phyloP scores from a whole-genome alignment of 75 land plant genomes.

The Ceratopteris richardii region DNA sequence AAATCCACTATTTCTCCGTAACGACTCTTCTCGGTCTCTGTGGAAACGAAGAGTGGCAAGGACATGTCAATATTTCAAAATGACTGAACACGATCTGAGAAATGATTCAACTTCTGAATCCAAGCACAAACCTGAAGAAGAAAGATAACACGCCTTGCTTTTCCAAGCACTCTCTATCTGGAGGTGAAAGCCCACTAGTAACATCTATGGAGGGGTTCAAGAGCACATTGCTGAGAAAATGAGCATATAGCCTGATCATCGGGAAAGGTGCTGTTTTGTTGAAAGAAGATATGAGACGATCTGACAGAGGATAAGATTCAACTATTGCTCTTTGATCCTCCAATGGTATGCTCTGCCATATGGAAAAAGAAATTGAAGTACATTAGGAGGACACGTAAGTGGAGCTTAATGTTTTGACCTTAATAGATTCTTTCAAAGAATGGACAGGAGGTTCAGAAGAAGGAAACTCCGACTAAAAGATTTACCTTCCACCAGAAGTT shows the following conservation, averaged over 20 bases:
- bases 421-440: too few relatives aligned
- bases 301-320: conserved; percentile 3
- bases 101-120: background rate
- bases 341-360: background rate
- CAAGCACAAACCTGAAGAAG: background rate
- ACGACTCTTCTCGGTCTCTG: conserved; percentile 24
- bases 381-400: too few relatives aligned
- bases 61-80: too few relatives aligned
- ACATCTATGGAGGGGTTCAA: background rate
- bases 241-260: background rate
- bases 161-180: conserved; percentile 1
- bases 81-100: background rate
- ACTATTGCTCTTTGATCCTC: background rate
- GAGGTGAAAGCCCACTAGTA: background rate
- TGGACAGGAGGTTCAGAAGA: too few relatives aligned
- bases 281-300: background rate
- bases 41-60: background rate
- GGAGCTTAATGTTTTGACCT: too few relatives aligned
- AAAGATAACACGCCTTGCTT: background rate
- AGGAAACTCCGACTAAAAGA: too few relatives aligned
- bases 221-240: background rate
- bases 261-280: conserved; percentile 1
- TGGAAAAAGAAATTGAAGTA: background rate
- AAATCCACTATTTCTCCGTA: conserved; percentile 16
- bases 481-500: conserved; percentile 30